These are phyloP conservation scores for Oryza punctata DNA, from an alignment of 176 grass and related monocot genomes.

Conservation along the genomic window DNA sequence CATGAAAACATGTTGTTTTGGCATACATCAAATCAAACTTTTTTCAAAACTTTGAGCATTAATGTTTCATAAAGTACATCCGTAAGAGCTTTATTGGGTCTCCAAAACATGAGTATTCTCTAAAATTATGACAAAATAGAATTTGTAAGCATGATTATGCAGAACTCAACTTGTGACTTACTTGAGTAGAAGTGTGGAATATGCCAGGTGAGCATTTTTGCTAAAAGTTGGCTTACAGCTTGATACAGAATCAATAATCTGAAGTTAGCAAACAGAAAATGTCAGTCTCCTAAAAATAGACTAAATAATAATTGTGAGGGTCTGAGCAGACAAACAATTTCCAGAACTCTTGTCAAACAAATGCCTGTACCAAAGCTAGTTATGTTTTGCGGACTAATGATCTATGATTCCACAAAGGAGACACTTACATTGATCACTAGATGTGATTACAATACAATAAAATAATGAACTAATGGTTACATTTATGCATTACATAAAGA, in stretches of 20 bases:
- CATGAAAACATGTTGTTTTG: background rate
- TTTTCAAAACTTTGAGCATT: background rate
- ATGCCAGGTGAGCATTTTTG: constrained; percentile 90
- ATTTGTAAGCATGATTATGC: background rate
- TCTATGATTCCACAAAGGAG: constrained; percentile 8
- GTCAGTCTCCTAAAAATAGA: background rate
- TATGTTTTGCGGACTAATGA: background rate
- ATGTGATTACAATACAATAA: background rate
- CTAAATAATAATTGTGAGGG: background rate
- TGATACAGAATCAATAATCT: constrained; percentile 87
- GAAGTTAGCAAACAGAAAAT: constrained; percentile 41
- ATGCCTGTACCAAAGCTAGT: background rate
- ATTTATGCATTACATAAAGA: constrained; percentile 10
- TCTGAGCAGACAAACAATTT: background rate
- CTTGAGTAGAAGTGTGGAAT: constrained; percentile 89
- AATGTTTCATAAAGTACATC: background rate
- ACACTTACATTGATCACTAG: background rate
- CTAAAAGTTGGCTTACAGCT: constrained; percentile 71
- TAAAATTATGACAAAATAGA: constrained; percentile 2
- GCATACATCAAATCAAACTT: background rate
- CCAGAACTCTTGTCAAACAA: background rate
- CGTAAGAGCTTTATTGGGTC: background rate
- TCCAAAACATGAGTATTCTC: background rate
- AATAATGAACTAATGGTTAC: background rate
- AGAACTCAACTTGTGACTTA: constrained; percentile 47